These are phyloP conservation scores for Petunia secreta DNA, from an alignment of 257 asterid species.

Conservation along the genomic window DNA sequence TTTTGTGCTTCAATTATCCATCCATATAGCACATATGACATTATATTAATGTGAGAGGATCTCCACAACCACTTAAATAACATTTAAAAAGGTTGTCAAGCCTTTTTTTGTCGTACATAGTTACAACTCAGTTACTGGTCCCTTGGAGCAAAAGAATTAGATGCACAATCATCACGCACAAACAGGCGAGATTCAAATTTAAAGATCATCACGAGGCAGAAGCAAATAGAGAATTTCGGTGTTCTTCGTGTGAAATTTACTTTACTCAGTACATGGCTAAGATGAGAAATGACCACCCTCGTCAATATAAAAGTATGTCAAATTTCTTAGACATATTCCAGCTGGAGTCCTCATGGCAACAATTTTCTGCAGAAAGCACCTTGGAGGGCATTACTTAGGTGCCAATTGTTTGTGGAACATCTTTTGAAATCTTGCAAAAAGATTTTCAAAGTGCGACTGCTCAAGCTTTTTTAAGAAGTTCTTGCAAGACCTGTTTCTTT, in stretches of 20 bases:
- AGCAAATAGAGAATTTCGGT: neutral
- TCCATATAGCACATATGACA: neutral
- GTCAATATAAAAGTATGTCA: neutral
- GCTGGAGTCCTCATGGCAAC: neutral
- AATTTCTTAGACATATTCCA: neutral
- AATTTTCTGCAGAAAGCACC: neutral
- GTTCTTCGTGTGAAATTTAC: neutral
- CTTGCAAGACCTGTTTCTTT: neutral
- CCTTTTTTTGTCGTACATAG: neutral
- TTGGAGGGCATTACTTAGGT: neutral
- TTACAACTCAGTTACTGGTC: neutral
- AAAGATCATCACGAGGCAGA: neutral
- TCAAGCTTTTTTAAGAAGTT: neutral
- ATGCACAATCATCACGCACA: neutral
- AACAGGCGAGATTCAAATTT: neutral
- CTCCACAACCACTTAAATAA: neutral
- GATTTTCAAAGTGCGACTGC: neutral
- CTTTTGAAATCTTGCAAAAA: neutral
- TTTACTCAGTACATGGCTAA: neutral
- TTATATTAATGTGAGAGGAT: neutral
- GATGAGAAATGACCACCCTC: neutral
- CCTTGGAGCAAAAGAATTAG: neutral
- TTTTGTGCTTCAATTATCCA: neutral
- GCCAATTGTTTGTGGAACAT: neutral
- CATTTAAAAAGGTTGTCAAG: slow-evolving; percentile 1